Evolutionary conservation across 257 asterid species (phyloP).

Genomic region (Ophiorrhiza pumila): DNA sequence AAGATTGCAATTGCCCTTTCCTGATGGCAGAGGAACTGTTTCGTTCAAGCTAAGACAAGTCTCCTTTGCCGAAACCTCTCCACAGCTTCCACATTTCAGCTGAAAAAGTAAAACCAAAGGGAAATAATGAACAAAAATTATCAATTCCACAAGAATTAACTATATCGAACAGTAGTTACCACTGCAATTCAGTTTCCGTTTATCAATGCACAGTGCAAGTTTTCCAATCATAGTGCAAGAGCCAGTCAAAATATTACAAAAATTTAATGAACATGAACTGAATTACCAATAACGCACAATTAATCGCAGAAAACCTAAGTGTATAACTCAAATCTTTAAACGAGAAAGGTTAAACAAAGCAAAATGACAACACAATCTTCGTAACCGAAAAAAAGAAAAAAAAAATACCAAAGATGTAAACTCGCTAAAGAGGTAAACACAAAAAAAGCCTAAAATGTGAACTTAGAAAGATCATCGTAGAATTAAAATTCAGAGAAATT

Average conservation of each 20-base stretch:
- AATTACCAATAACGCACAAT: background rate
- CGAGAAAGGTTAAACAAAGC: background rate
- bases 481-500: too few species aligned
- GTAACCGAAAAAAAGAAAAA: background rate
- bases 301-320: background rate
- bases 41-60: slow-evolving; percentile 60
- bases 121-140: slow-evolving; percentile 6
- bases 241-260: background rate
- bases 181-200: background rate
- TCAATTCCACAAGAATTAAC: background rate
- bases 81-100: slow-evolving; percentile 78
- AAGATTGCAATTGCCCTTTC: slow-evolving; percentile 62
- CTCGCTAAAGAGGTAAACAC: too few species aligned
- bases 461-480: background rate
- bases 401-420: too few species aligned
- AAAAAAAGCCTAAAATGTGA: background rate
- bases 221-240: background rate
- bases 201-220: background rate
- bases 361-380: background rate
- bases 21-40: slow-evolving; percentile 50
- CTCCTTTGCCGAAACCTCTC: slow-evolving; percentile 71
- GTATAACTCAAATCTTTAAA: background rate
- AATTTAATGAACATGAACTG: background rate
- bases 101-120: slow-evolving; percentile 19
- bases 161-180: background rate